Conservation (phyloP, 495 filamentous ascomycete genomes). For the Talaromyces stipitatus region DNA sequence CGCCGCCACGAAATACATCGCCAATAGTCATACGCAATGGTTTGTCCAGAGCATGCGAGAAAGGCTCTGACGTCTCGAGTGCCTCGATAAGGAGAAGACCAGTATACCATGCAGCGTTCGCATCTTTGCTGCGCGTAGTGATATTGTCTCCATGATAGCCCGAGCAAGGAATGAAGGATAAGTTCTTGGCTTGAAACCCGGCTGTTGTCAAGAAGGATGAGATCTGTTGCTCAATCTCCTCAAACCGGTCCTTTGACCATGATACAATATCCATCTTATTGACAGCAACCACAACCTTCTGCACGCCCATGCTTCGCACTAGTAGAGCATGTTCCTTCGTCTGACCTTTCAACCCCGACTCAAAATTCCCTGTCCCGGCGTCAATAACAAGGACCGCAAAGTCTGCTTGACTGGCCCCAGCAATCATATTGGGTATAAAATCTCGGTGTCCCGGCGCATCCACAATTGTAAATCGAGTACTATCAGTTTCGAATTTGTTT, state of each 20-base stretch:
- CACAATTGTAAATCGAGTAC: conserved; percentile 82
- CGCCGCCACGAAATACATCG: conserved; percentile 73
- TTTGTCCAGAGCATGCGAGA: conserved; percentile 61
- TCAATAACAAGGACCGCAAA: conserved; percentile 95
- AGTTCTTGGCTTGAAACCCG: conserved; percentile 70
- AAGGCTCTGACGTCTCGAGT: conserved; percentile 71
- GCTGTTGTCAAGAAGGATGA: conserved; percentile 72
- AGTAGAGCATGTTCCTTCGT: conserved; percentile 90
- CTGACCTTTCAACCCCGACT: conserved; percentile 87
- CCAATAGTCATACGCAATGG: conserved; percentile 78
- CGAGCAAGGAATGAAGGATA: conserved; percentile 82
- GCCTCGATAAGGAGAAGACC: conserved; percentile 74
- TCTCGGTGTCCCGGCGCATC: conserved; percentile 93
- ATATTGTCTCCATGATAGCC: conserved; percentile 87
- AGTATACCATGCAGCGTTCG: conserved; percentile 64
- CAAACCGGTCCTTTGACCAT: conserved; percentile 75
- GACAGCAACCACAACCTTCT: conserved; percentile 77
- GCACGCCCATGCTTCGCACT: conserved; percentile 85
- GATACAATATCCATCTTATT: conserved; percentile 87
- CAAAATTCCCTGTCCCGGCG: conserved; percentile 78
- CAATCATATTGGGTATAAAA: conserved; percentile 99
- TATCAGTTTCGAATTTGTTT: conserved; percentile 84
- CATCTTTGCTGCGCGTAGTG: conserved; percentile 47
- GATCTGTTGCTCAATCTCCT: conserved; percentile 79
- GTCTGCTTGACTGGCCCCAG: conserved; percentile 89